These are phyloP conservation scores for Gaeumannomyces sp. DNA, from an alignment of 2,329 filamentous ascomycete genomes.

Conservation along the genomic window DNA sequence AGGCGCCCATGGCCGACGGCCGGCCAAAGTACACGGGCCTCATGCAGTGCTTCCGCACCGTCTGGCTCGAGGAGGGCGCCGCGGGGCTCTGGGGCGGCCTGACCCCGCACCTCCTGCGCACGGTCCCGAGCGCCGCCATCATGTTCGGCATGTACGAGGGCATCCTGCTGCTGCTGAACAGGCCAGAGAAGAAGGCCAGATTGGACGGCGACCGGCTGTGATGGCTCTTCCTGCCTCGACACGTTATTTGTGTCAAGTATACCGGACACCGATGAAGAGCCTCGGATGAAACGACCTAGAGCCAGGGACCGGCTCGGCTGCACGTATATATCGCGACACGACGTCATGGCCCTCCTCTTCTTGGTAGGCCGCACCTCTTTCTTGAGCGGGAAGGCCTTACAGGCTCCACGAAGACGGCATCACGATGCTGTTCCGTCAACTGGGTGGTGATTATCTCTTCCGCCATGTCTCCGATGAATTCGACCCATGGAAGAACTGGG, in stretches of 20 bases:
- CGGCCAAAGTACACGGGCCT: slow-evolving; percentile 82
- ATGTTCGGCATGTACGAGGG: slow-evolving; percentile 87
- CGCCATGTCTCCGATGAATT: too few species aligned
- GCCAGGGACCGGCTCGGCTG: not conserved
- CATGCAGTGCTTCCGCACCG: slow-evolving; percentile 78
- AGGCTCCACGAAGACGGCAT: too few species aligned
- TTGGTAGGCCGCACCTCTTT: too few species aligned
- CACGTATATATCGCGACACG: not conserved
- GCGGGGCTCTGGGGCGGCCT: slow-evolving; percentile 82
- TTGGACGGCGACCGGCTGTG: not conserved
- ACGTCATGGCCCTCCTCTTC: too few species aligned
- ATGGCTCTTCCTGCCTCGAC: not conserved
- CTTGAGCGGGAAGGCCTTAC: too few species aligned
- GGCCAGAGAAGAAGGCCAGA: slow-evolving; percentile 11
- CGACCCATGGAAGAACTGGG: too few species aligned
- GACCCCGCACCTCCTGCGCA: slow-evolving; percentile 84
- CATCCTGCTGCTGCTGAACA: slow-evolving; percentile 43
- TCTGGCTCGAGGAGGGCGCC: slow-evolving; percentile 85
- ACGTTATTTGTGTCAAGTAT: not conserved
- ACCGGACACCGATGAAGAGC: too few species aligned
- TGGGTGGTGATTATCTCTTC: too few species aligned
- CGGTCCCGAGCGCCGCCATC: slow-evolving; percentile 87
- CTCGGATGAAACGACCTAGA: too few species aligned
- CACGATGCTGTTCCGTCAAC: too few species aligned
- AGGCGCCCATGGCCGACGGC: slow-evolving; percentile 69